These are phyloP conservation scores for Myxozyma vanderwaltii DNA, from an alignment of 805 yeast species.

Conservation along the genomic window DNA sequence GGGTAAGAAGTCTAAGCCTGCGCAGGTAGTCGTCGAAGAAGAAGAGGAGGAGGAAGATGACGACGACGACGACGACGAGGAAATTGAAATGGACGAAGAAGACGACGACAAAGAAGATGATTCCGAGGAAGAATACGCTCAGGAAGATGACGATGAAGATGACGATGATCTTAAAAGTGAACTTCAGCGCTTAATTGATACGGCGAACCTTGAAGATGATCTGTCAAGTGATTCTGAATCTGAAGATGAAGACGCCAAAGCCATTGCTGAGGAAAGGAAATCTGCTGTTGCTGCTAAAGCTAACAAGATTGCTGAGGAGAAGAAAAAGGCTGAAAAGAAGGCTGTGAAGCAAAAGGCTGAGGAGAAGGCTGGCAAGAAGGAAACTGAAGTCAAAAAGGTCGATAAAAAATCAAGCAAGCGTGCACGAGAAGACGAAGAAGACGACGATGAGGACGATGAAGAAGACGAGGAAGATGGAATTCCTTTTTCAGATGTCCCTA, in stretches of 20 bases:
- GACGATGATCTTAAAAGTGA: conserved; percentile 42
- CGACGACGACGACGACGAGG: conserved; percentile 51
- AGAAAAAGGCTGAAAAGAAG: conserved; percentile 55
- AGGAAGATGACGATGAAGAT: conserved; percentile 34
- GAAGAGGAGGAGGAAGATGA: conserved; percentile 44
- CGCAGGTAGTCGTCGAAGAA: conserved; percentile 36
- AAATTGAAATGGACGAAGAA: conserved; percentile 48
- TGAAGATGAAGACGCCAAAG: conserved; percentile 45
- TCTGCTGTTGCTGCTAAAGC: conserved; percentile 43
- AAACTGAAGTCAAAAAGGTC: conserved; percentile 41
- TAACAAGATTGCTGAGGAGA: conserved; percentile 52
- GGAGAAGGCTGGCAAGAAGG: conserved; percentile 48
- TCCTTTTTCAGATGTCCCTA: conserved; percentile 26
- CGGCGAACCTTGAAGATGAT: conserved; percentile 38
- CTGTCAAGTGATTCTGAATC: conserved; percentile 38
- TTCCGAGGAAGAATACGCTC: conserved; percentile 21
- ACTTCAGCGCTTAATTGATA: conserved; percentile 36
- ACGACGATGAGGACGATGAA: conserved; percentile 50
- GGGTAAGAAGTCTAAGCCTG: conserved; percentile 4
- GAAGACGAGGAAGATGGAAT: conserved; percentile 53
- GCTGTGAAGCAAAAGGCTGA: conserved; percentile 35
- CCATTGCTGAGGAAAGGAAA: conserved; percentile 39
- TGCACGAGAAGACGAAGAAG: conserved; percentile 48
- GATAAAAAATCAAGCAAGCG: conserved; percentile 42
- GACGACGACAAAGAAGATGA: conserved; percentile 34